Base-by-base conservation (phyloP, 139 green algal genomes). In the Nannochloris sp. region DNA sequence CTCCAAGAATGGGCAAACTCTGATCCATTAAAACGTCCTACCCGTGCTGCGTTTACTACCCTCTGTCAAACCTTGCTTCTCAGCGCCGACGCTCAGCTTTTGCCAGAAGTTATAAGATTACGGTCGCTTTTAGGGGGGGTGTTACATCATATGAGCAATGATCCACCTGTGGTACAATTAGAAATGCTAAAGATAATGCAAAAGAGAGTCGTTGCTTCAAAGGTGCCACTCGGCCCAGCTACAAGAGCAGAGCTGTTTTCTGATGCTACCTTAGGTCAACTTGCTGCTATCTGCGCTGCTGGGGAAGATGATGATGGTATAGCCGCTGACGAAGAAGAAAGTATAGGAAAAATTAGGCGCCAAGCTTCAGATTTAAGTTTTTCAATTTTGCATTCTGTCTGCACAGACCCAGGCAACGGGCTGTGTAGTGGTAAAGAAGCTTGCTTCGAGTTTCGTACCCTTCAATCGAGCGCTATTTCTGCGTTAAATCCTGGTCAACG, bases 61-160 rank as follows among this genome's bases (percentile, higher is more conserved):
- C 71, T 84, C n/a, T 74, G 65, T 8, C 67, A 81, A 10, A 29
- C 59, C 12, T 15, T 87, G 46, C 61, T 89, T 53, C 45, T 42
- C 13, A 13, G 34, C 0, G 74, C 66, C 23, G 80, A 83, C 35
- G 37, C 64, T 29, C 54, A 76, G 12, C 51, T 72, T 33, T 31
- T 68, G 39, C 39, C 72, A 44, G 47, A 60, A 8, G 61, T 86
- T 71, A 62, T 87, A 65, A 48, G 59, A 23, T 38, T 67, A 19
- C 68, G 82, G 24, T 46, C 73, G 0, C 35, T 90, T 2, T 72
- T 74, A 45, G 68, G 60, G 0, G 72, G 69, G 12, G 32, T 89
- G 45, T 68, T 90, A 25, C n/a, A 76, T 24, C 74, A 83, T 66
- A 36, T 90, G 24, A 65, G 68, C 2, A 60, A 60, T 0, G 80